Conservation (phyloP, 2,329 filamentous ascomycete genomes). For the Phyllosticta citrichinensis region DNA sequence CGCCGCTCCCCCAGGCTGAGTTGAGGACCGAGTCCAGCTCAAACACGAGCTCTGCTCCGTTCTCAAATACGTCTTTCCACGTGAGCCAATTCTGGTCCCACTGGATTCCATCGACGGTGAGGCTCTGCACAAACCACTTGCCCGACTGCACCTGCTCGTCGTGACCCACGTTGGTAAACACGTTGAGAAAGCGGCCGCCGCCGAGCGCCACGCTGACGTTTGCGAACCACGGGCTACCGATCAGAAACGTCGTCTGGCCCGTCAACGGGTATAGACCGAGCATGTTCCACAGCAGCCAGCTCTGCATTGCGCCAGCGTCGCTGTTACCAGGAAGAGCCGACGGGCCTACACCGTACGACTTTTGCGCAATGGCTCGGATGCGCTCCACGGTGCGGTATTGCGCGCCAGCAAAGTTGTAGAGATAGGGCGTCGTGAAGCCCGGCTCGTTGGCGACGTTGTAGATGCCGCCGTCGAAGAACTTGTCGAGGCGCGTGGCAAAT, state of each 20-base stretch:
- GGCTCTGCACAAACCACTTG: conserved; percentile 52
- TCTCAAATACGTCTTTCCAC: conserved; percentile 56
- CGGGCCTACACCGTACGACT: conserved; percentile 47
- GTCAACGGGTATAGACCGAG: conserved; percentile 59
- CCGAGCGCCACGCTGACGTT: conserved; percentile 51
- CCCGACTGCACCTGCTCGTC: conserved; percentile 32
- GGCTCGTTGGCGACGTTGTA: conserved; percentile 58
- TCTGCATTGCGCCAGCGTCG: conserved; percentile 65
- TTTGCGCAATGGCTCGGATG: conserved; percentile 49
- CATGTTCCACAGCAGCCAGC: conserved; percentile 40
- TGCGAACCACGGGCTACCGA: conserved; percentile 36
- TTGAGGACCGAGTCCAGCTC: conserved; percentile 19
- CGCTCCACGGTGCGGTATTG: conserved; percentile 52
- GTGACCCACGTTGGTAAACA: conserved; percentile 44
- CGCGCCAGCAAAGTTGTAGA: conserved; percentile 57
- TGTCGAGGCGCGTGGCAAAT: conserved; percentile 51
- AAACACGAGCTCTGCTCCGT: conserved; percentile 30
- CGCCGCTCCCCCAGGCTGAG: conserved; percentile 26
- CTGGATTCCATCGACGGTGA: conserved; percentile 52
- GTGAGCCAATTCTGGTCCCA: conserved; percentile 58
- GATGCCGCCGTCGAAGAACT: conserved; percentile 46
- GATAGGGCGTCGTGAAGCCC: conserved; percentile 55
- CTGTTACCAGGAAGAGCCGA: conserved; percentile 58
- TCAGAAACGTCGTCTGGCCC: conserved; percentile 57
- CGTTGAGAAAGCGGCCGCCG: conserved; percentile 41